A percentile compares a stretch with the other conserved stretches of the same genome.
These are phyloP conservation scores for Smallanthus sonchifolius DNA, from an alignment of 129 eudicot genomes.

Conservation along the genomic window DNA sequence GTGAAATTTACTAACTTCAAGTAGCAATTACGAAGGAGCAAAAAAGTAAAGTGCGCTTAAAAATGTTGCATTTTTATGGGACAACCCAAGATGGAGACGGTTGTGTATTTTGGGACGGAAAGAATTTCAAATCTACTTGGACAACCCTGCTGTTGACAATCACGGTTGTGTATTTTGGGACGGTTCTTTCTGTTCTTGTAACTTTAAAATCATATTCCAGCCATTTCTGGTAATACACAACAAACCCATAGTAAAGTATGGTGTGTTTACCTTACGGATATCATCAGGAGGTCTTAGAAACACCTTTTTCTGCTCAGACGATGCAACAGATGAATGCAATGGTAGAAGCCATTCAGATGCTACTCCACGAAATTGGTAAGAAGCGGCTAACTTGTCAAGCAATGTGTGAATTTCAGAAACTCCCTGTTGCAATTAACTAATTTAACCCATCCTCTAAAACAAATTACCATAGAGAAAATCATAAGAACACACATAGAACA, in stretches of 20 bases:
- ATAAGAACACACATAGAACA: conserved; percentile 1
- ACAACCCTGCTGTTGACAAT: too few relatives aligned
- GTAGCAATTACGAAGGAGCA: not conserved
- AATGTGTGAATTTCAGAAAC: conserved; percentile 77
- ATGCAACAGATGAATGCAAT: conserved; percentile 82
- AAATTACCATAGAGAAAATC: not conserved
- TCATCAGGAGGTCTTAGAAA: conserved; percentile 65
- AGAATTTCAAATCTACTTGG: too few relatives aligned
- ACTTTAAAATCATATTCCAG: not conserved
- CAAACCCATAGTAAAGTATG: conserved; percentile 6
- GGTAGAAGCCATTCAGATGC: conserved; percentile 93
- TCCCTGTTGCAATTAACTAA: conserved; percentile 47
- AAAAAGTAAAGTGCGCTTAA: too few relatives aligned
- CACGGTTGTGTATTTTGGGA: too few relatives aligned
- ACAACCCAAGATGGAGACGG: too few relatives aligned
- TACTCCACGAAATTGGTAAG: conserved; percentile 71
- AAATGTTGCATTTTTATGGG: too few relatives aligned
- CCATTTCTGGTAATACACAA: not conserved
- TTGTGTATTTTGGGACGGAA: too few relatives aligned
- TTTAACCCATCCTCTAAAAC: conserved; percentile 3
- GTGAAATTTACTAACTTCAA: not conserved
- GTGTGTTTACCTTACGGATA: conserved; percentile 65
- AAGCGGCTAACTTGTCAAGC: conserved; percentile 72
- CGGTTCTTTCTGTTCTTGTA: not conserved
- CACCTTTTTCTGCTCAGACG: conserved; percentile 85